Evolutionary conservation across 2,329 filamentous ascomycete species (phyloP).

Genomic region (Sclerotinia minor): DNA sequence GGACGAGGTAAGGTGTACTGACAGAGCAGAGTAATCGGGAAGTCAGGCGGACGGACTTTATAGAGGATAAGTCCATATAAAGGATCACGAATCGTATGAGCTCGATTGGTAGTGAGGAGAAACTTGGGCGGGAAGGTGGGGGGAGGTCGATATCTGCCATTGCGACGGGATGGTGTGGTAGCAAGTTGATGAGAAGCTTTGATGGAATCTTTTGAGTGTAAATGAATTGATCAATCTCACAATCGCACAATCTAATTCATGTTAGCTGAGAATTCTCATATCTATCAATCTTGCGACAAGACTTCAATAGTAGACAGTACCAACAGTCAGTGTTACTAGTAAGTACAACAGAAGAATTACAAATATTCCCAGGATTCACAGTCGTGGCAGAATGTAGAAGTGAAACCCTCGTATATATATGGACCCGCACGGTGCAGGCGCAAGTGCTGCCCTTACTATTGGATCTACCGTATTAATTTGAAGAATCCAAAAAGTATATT

Average conservation of each 20-base stretch:
- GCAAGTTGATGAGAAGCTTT: not conserved
- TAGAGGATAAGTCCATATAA: slow-evolving; percentile 5
- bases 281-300: not conserved
- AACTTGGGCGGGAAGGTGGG: not conserved
- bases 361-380: not conserved
- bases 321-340: not conserved
- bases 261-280: not conserved
- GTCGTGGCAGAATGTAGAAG: too few relatives aligned
- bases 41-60: slow-evolving; percentile 18
- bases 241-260: not conserved
- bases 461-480: too few relatives aligned
- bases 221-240: not conserved
- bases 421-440: not conserved
- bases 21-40: slow-evolving; percentile 9
- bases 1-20: slow-evolving; percentile 28
- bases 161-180: not conserved
- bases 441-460: not conserved
- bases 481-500: too few relatives aligned
- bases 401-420: not conserved
- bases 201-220: not conserved
- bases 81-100: not conserved
- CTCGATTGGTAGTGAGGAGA: slow-evolving; percentile 15
- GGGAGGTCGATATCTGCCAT: slow-evolving; percentile 3
- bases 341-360: not conserved
- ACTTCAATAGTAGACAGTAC: not conserved